Percentiles rank a stretch among this genome's conserved stretches.
phyloP scores from a whole-genome alignment of 371 early-diverging fungal genomes.

The Apophysomyces ossiformis region DNA sequence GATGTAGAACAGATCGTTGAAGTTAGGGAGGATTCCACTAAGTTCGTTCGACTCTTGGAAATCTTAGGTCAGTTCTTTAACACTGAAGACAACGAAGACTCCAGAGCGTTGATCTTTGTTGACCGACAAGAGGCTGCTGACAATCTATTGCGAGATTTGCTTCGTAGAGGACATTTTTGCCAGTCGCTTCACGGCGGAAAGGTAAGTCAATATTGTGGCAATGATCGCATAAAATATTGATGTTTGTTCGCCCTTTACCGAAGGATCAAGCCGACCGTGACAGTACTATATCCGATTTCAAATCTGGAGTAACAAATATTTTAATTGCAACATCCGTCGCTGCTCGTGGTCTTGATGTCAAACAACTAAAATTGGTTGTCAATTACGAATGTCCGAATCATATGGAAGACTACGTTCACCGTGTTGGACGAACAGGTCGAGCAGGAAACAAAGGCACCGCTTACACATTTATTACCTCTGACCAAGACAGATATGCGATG shows the following conservation, averaged over 20 bases:
- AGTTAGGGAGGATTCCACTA: constrained; percentile 82
- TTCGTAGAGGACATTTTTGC: constrained; percentile 90
- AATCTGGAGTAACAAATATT: constrained; percentile 84
- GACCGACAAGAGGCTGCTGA: constrained; percentile 96
- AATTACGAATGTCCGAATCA: constrained; percentile 99
- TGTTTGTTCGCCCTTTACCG: neutral
- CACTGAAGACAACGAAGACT: constrained; percentile 61
- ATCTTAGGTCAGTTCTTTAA: constrained; percentile 84
- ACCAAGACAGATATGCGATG: constrained; percentile 91
- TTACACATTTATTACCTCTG: constrained; percentile 93
- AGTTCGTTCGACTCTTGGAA: constrained; percentile 87
- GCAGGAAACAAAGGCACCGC: constrained; percentile 98
- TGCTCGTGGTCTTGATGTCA: constrained; percentile 99
- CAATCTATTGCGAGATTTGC: constrained; percentile 81
- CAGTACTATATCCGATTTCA: constrained; percentile 91
- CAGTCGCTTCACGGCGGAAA: constrained; percentile 97
- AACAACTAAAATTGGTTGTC: constrained; percentile 93
- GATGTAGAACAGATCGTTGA: constrained; percentile 93
- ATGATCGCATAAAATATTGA: neutral
- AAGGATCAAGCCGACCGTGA: constrained; percentile 95
- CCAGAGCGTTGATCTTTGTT: constrained; percentile 89
- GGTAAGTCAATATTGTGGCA: constrained; percentile 28
- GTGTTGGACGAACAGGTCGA: constrained; percentile 99
- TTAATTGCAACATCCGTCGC: constrained; percentile 99
- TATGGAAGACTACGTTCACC: constrained; percentile 98